Conservation (phyloP, 116 monocot genomes). For the Iris pallida region DNA sequence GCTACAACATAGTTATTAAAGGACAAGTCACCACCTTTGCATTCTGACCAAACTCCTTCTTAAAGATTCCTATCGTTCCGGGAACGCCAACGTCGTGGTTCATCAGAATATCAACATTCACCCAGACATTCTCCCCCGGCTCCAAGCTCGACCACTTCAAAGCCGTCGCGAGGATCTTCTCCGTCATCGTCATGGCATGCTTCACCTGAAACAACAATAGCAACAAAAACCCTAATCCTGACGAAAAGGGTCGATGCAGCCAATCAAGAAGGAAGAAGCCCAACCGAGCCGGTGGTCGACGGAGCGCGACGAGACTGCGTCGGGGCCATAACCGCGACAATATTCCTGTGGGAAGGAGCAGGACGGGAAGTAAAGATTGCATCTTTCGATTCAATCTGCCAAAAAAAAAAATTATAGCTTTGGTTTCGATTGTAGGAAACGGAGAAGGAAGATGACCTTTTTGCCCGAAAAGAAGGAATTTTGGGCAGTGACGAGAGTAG, state of each 20-base stretch:
- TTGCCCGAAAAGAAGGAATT: no score
- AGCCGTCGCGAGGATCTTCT: conserved; percentile 86
- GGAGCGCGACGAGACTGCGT: conserved; percentile 38
- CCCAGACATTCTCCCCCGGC: conserved; percentile 93
- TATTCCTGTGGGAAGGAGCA: conserved; percentile 5
- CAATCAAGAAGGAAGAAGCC: conserved; percentile 17
- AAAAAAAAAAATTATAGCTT: no score
- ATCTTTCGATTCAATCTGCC: no score
- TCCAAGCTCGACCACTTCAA: conserved; percentile 60
- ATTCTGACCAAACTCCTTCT: conserved; percentile 87
- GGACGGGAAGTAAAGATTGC: no score
- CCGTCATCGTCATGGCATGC: conserved; percentile 90
- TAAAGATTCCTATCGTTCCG: conserved; percentile 88
- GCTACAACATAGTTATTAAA: neutral
- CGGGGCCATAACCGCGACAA: conserved; percentile 58
- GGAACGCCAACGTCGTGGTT: conserved; percentile 97
- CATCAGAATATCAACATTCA: conserved; percentile 87
- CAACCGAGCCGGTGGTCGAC: conserved; percentile 67
- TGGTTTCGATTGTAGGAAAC: no score
- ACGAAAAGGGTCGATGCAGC: neutral
- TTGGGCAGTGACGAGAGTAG: no score
- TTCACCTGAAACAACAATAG: conserved; percentile 50
- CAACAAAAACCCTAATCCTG: neutral
- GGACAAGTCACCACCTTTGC: conserved; percentile 54
- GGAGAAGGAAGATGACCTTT: no score